Evolutionary conservation across 177 flowering plant genomes (phyloP).

Genomic region (Vitis hybrid): DNA sequence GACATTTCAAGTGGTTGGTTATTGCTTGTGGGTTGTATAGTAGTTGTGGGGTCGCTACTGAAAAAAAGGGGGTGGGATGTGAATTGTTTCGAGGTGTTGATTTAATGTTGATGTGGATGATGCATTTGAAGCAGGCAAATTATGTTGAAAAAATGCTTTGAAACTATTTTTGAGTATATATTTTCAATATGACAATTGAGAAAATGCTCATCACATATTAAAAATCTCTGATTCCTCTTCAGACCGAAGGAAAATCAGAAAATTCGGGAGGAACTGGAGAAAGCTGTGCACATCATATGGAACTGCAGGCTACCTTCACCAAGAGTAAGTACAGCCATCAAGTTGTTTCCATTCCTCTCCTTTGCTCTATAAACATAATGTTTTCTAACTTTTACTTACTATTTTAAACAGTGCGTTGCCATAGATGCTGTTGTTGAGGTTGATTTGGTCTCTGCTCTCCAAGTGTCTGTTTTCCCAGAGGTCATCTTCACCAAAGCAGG

Average conservation of each 20-base stretch:
- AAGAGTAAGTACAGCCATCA: slow-evolving; percentile 50
- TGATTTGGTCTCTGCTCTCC: slow-evolving; percentile 70
- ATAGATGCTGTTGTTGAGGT: slow-evolving; percentile 80
- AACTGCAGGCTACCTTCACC: slow-evolving; percentile 92
- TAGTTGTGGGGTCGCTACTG: too few relatives aligned
- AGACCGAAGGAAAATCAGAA: slow-evolving; percentile 86
- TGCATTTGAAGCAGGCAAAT: background rate
- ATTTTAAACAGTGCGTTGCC: slow-evolving; percentile 69
- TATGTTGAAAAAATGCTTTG: background rate
- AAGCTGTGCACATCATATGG: slow-evolving; percentile 89
- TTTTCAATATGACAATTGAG: background rate
- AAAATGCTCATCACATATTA: background rate
- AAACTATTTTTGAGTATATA: background rate
- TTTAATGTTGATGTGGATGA: background rate
- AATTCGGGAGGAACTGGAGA: slow-evolving; percentile 62
- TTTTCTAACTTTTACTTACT: background rate
- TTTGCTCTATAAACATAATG: background rate
- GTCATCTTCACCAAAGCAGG: slow-evolving; percentile 89
- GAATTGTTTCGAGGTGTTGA: too few relatives aligned
- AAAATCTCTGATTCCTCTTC: slow-evolving; percentile 12
- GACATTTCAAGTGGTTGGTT: too few relatives aligned
- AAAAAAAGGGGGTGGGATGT: too few relatives aligned
- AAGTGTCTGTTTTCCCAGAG: slow-evolving; percentile 84
- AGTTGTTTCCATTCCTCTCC: slow-evolving; percentile 1
- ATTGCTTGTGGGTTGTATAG: too few relatives aligned